A percentile compares a stretch with the other conserved stretches of the same genome.
phyloP scores from a whole-genome alignment of 371 early-diverging fungal species.

The Smittium culicis region DNA sequence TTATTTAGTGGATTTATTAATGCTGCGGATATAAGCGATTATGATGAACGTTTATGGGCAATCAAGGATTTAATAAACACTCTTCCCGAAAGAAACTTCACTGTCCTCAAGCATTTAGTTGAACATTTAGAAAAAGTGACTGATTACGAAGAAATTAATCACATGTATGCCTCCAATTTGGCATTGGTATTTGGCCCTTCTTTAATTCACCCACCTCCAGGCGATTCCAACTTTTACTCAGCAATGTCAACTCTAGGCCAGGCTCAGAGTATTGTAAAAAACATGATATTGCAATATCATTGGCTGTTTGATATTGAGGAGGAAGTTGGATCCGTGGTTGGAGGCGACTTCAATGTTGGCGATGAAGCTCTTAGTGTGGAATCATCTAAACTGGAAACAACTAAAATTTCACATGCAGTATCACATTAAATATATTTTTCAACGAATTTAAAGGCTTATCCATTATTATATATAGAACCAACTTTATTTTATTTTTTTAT shows the following conservation, averaged over 20 bases:
- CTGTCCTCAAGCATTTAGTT: conserved; percentile 49
- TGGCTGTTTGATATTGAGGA: conserved; percentile 66
- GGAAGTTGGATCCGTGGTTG: conserved; percentile 28
- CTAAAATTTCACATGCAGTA: no score
- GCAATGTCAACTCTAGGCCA: conserved; percentile 73
- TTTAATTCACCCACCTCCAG: conserved; percentile 55
- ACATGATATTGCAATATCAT: conserved; percentile 66
- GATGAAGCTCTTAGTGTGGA: neutral
- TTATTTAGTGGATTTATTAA: conserved; percentile 67
- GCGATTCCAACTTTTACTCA: conserved; percentile 50
- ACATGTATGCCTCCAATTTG: conserved; percentile 75
- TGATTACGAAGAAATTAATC: conserved; percentile 64
- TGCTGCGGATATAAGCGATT: conserved; percentile 61
- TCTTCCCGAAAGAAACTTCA: conserved; percentile 52
- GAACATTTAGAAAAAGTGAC: conserved; percentile 72
- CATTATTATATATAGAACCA: neutral
- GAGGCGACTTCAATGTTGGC: neutral
- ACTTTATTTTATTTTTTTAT: neutral
- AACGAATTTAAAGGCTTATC: neutral
- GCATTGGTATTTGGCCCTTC: conserved; percentile 81
- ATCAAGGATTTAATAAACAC: conserved; percentile 57
- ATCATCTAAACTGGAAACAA: no score
- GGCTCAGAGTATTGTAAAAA: conserved; percentile 63
- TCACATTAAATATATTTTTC: neutral
- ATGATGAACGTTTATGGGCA: conserved; percentile 60